Evolutionary conservation across 2,329 filamentous ascomycete species (phyloP).

Genomic region (Fusarium incarnatum): DNA sequence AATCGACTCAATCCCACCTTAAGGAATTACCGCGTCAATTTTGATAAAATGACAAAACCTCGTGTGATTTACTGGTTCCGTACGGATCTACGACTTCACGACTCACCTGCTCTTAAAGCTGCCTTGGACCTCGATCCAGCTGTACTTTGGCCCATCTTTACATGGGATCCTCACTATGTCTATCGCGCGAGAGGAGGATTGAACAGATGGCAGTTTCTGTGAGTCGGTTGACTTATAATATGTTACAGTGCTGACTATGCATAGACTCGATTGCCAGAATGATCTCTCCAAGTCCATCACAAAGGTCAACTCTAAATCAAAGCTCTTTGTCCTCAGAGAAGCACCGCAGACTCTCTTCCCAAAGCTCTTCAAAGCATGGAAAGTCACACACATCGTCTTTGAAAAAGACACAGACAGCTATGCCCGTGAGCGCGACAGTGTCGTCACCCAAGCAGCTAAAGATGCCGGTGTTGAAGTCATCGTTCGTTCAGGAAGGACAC

Average conservation of each 20-base stretch:
- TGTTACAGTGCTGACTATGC: neutral
- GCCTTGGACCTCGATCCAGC: conserved; percentile 76
- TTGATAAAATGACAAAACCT: conserved; percentile 49
- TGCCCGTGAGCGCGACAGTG: conserved; percentile 71
- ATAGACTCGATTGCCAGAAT: conserved; percentile 76
- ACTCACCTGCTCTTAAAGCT: conserved; percentile 78
- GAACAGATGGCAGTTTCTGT: conserved; percentile 81
- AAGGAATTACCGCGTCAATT: neutral
- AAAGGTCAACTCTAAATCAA: conserved; percentile 76
- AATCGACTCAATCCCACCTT: neutral
- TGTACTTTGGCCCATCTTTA: conserved; percentile 80
- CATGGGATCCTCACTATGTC: conserved; percentile 85
- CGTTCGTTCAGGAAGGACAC: conserved; percentile 71
- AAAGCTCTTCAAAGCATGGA: conserved; percentile 79
- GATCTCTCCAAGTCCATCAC: conserved; percentile 76
- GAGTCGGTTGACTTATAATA: conserved; percentile 31
- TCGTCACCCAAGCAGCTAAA: conserved; percentile 68
- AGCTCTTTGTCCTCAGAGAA: conserved; percentile 78
- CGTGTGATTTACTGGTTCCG: conserved; percentile 82
- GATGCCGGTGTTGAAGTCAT: conserved; percentile 76
- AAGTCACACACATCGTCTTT: conserved; percentile 80
- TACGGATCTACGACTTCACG: conserved; percentile 81
- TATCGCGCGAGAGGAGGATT: conserved; percentile 76
- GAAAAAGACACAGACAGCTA: conserved; percentile 84
- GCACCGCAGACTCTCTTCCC: conserved; percentile 77